Evolutionary conservation across 225 moss, liverwort and hornwort genomes (phyloP).

Genomic region (Straminergon stramineum): DNA sequence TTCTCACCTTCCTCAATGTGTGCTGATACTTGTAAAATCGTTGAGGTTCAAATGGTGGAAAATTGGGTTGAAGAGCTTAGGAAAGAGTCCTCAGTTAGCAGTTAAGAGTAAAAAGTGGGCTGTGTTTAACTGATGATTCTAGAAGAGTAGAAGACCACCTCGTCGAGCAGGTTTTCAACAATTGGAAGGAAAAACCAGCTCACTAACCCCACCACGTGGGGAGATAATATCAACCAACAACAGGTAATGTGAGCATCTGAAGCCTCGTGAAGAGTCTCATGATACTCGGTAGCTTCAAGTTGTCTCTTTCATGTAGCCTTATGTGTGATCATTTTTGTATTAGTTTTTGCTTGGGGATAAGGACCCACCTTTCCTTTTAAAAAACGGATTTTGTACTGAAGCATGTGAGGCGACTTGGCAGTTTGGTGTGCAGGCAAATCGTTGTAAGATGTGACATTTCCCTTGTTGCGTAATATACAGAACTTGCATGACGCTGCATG

Average conservation of each 20-base stretch:
- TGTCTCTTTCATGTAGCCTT: constrained; percentile 1
- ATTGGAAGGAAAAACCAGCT: not conserved
- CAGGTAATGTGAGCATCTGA: not conserved
- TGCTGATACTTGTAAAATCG: not conserved
- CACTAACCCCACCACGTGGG: not conserved
- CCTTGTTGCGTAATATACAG: not conserved
- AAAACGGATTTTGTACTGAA: not conserved
- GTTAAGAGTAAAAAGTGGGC: not conserved
- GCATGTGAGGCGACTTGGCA: not conserved
- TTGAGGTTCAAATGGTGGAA: not conserved
- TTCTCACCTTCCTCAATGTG: not conserved
- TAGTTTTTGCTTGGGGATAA: not conserved
- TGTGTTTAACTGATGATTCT: not conserved
- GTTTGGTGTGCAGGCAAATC: not conserved
- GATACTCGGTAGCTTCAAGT: not conserved
- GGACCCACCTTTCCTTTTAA: not conserved
- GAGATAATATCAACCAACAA: not conserved
- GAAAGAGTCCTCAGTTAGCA: not conserved
- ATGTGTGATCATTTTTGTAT: not conserved
- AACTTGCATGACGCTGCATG: not conserved
- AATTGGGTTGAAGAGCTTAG: not conserved
- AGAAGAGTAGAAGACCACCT: not conserved
- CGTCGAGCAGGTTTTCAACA: not conserved
- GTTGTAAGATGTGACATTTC: not conserved
- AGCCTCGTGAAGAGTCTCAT: not conserved